Evolutionary conservation across 331 rosid genomes (phyloP).

Genomic region (Pyrus hybrid): DNA sequence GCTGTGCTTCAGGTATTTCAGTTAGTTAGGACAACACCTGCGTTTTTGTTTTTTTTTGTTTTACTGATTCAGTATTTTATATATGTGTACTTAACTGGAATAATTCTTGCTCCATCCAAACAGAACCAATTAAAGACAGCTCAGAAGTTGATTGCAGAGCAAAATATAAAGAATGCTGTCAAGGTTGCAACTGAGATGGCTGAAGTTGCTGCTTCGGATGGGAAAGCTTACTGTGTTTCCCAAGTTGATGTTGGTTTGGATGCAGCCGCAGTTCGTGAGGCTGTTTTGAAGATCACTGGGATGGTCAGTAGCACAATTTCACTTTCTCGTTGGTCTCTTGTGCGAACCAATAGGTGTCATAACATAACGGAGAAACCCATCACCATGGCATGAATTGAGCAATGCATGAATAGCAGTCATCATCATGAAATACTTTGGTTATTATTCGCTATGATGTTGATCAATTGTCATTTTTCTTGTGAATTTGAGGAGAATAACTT

Average conservation of each 20-base stretch:
- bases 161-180: constrained; percentile 73
- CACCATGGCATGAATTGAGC: too few species aligned
- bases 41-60: not conserved
- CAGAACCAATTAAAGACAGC: constrained; percentile 76
- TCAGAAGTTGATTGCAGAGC: constrained; percentile 80
- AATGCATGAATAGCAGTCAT: not conserved
- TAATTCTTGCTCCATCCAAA: constrained; percentile 3
- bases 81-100: not conserved
- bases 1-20: constrained; percentile 58
- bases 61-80: too few species aligned
- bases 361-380: too few species aligned
- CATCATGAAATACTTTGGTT: not conserved
- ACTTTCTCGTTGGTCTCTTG: not conserved
- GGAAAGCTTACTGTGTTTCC: constrained; percentile 66
- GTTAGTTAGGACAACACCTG: not conserved
- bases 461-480: not conserved
- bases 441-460: not conserved
- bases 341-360: not conserved
- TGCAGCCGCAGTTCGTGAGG: constrained; percentile 90
- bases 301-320: constrained; percentile 40
- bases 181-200: constrained; percentile 35
- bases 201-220: constrained; percentile 28
- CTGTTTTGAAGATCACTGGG: constrained; percentile 64
- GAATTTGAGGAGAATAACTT: not conserved
- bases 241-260: constrained; percentile 80